Conservation (phyloP, 1,284 basidiomycete species). For the Cutaneotrichosporon cutaneum region DNA sequence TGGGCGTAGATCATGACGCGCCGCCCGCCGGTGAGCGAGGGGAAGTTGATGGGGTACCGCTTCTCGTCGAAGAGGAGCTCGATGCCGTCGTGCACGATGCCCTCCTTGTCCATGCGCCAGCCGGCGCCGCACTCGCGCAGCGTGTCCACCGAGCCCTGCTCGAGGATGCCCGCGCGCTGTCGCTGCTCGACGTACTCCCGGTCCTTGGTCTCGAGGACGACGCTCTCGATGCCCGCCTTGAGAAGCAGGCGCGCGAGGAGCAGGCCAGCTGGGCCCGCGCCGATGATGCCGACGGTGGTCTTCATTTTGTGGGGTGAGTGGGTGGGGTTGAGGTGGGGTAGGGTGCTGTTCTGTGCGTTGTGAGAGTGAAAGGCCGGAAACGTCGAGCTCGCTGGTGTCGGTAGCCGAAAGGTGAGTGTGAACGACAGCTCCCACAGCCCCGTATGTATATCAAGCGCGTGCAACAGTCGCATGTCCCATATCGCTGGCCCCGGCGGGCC, state of each 20-base stretch:
- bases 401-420: not conserved
- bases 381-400: not conserved
- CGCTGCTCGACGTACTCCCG: conserved; percentile 30
- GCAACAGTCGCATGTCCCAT: not conserved
- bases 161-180: conserved; percentile 27
- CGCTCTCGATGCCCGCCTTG: conserved; percentile 20
- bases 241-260: conserved; percentile 24
- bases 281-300: conserved; percentile 28
- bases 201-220: conserved; percentile 28
- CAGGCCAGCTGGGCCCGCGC: conserved; percentile 24
- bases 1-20: conserved; percentile 30
- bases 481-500: not conserved
- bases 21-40: conserved; percentile 21
- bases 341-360: not conserved
- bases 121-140: conserved; percentile 23
- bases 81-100: conserved; percentile 26
- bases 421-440: no score
- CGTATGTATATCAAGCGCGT: not conserved
- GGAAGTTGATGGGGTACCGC: conserved; percentile 25
- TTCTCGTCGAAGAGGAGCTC: conserved; percentile 24
- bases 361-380: not conserved
- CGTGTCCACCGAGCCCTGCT: conserved; percentile 26
- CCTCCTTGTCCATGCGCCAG: conserved; percentile 28
- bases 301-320: conserved; percentile 4
- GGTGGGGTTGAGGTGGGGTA: not conserved